A percentile compares a stretch with the other conserved stretches of the same genome.
These are phyloP conservation scores for Ophiostoma himal-ulmi DNA, from an alignment of 2,329 filamentous ascomycete species.

Conservation along the genomic window DNA sequence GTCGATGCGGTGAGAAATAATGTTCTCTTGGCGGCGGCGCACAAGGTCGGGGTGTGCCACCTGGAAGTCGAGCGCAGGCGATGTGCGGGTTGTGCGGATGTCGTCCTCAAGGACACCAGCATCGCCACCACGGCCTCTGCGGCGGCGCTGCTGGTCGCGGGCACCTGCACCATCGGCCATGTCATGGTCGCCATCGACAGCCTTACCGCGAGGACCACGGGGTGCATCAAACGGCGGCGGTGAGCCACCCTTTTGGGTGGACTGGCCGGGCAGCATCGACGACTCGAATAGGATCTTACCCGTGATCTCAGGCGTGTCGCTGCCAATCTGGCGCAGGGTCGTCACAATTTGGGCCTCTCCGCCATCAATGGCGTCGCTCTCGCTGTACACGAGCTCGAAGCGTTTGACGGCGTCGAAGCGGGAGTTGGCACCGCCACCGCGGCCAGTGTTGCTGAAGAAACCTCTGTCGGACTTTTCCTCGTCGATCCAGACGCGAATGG, in stretches of 20 bases:
- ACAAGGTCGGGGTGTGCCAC: conserved; percentile 61
- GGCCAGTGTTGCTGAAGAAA: conserved; percentile 12
- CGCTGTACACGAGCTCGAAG: conserved; percentile 70
- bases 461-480: conserved; percentile 50
- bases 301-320: conserved; percentile 18
- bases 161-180: neutral
- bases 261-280: neutral
- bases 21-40: conserved; percentile 56
- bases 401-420: conserved; percentile 34
- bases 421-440: conserved; percentile 31
- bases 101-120: conserved; percentile 16
- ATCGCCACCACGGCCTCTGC: neutral
- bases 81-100: conserved; percentile 35
- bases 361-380: conserved; percentile 42
- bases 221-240: neutral
- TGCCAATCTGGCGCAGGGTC: conserved; percentile 45
- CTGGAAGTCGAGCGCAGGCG: conserved; percentile 42
- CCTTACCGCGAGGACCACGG: conserved; percentile 7
- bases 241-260: neutral
- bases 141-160: conserved; percentile 10
- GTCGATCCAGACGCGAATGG: conserved; percentile 67
- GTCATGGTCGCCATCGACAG: neutral
- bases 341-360: conserved; percentile 49
- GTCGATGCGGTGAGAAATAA: conserved; percentile 33
- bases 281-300: conserved; percentile 15